phyloP scores from a whole-genome alignment of 1,139 yeast genomes.

The Pichia sp. region DNA sequence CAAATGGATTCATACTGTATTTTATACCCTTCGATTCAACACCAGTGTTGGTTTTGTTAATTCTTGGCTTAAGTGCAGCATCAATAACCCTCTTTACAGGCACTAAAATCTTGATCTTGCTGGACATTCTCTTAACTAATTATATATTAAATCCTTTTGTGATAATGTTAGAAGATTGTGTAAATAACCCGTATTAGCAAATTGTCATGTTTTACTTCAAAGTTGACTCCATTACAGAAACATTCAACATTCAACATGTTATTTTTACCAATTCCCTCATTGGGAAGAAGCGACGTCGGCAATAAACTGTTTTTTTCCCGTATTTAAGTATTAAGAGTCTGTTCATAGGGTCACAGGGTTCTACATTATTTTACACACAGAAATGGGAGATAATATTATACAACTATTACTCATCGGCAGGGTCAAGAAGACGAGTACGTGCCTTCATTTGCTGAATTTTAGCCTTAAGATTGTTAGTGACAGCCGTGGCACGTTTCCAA shows the following conservation, averaged over 20 bases:
- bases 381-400: not conserved
- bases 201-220: too few species aligned
- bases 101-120: constrained; percentile 61
- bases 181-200: too few species aligned
- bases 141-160: too few species aligned
- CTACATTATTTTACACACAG: too few species aligned
- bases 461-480: constrained; percentile 71
- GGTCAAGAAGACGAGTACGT: constrained; percentile 35
- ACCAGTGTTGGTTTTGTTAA: constrained; percentile 79
- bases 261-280: too few species aligned
- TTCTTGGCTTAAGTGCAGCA: constrained; percentile 87
- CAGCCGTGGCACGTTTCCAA: constrained; percentile 88
- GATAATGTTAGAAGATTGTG: too few species aligned
- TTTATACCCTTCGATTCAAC: constrained; percentile 88
- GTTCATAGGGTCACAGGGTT: too few species aligned
- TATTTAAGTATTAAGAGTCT: too few species aligned
- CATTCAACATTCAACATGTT: too few species aligned
- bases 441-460: constrained; percentile 88
- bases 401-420: constrained; percentile 1
- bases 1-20: constrained; percentile 92
- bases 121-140: constrained; percentile 6
- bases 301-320: too few species aligned
- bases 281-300: too few species aligned
- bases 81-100: constrained; percentile 96
- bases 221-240: not conserved